Evolutionary conservation across 257 asterid species (phyloP), one percentile per base, ranked within the genome.

Genomic region (Solanum sitiens): DNA sequence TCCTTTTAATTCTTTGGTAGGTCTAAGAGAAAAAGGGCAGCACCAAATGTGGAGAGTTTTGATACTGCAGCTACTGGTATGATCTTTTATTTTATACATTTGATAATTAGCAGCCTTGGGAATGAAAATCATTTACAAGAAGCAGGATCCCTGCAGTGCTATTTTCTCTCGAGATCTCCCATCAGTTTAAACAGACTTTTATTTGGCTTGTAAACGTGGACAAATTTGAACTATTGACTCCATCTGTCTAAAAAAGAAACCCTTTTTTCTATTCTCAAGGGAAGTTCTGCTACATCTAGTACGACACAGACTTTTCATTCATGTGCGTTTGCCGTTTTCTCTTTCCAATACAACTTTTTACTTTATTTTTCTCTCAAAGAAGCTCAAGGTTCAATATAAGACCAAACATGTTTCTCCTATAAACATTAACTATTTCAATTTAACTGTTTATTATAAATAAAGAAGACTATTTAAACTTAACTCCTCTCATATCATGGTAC

Each of bases 11-110:
- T 89, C 87, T 86, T 91, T 94, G 91, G 95, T 85, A 94, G 97
- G 88, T 92, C 98, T 65, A 97, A 97, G 95, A 94, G 98, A 90
- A 97, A 97, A 87, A 89, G 93, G 87, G 84, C 96, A 47, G 20
- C 93, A 85, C 94, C 92, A 84, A 94, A 90, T 88, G 95, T 86
- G 89, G 99, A 95, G 90, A 94, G 89, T 91, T 87, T 90, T 7
- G 98, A 94, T 83, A 91, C 91, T 89, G 92, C 87, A 87, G 80
- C 96, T 80, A 90, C 98, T 87, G 98, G 99, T 97, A 94, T 91
- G 93, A 67, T 27, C 84, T 45, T 30, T 50, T 63, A 47, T 27
- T 30, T 30, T 47, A 80, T 16, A 47, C 68, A 47, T 80, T 25
- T 30, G 67, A 68, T 80, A 80, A 16, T 80, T 80, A 80, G 70